Evolutionary conservation across 1,284 basidiomycete species (phyloP).

Genomic region (Naganishia albida): DNA sequence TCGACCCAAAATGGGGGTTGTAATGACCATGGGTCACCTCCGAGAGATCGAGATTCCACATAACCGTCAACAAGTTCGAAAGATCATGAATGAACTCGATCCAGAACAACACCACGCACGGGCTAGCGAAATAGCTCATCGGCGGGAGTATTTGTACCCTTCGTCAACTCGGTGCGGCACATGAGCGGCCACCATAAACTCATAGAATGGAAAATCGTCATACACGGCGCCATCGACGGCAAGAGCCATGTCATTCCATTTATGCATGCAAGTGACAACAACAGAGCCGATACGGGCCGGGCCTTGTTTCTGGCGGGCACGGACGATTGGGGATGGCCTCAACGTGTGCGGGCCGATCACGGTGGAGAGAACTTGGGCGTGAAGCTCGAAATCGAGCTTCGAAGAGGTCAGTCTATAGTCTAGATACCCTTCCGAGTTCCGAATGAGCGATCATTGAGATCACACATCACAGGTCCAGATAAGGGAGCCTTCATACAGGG

Average conservation of each 20-base stretch:
- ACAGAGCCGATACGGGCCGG: constrained; percentile 23
- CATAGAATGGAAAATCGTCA: constrained; percentile 40
- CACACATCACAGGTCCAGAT: neutral
- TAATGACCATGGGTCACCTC: neutral
- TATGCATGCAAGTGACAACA: constrained; percentile 27
- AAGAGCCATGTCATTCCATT: constrained; percentile 8
- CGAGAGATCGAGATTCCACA: neutral
- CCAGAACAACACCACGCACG: too few species aligned
- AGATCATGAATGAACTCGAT: too few species aligned
- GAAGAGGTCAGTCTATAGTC: neutral
- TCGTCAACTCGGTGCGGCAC: constrained; percentile 36
- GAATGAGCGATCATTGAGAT: too few species aligned
- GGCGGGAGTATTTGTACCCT: constrained; percentile 13
- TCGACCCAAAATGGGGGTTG: neutral
- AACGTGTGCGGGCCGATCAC: neutral
- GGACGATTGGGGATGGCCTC: constrained; percentile 2
- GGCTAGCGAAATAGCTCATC: neutral
- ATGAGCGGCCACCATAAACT: constrained; percentile 44
- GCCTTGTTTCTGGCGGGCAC: constrained; percentile 2
- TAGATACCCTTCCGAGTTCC: neutral
- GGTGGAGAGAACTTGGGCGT: neutral
- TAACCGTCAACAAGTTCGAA: neutral
- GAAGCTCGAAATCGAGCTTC: neutral
- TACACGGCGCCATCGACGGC: constrained; percentile 42
- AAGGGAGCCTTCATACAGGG: neutral